Conservation (phyloP, 2,329 filamentous ascomycete genomes). For the Aspergillus transmontanensis region DNA sequence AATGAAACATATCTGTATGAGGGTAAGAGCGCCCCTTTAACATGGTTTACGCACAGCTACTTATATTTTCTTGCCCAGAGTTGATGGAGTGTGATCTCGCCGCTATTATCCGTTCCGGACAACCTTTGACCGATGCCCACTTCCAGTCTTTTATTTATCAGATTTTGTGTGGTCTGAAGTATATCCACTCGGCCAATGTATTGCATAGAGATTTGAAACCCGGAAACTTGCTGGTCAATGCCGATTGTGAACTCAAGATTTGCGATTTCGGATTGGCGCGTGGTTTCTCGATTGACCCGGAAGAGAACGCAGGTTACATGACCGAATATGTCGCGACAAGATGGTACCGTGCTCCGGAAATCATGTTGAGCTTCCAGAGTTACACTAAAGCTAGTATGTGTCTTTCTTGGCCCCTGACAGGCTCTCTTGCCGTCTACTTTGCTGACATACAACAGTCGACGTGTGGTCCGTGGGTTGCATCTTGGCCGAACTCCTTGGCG, state of each 20-base stretch:
- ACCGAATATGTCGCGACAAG: conserved; percentile 98
- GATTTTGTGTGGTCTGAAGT: conserved; percentile 97
- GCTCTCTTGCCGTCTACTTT: conserved; percentile 6
- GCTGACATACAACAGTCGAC: conserved; percentile 68
- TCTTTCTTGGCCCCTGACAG: conserved; percentile 6
- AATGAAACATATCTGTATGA: conserved; percentile 99
- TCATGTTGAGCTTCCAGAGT: conserved; percentile 99
- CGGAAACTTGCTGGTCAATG: conserved; percentile 95
- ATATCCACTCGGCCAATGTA: conserved; percentile 98
- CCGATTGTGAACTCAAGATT: conserved; percentile 99
- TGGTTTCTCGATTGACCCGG: conserved; percentile 94
- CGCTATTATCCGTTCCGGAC: conserved; percentile 95
- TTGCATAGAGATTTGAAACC: conserved; percentile 96
- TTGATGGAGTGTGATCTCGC: conserved; percentile 99
- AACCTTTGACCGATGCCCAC: conserved; percentile 95
- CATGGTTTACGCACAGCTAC: not conserved
- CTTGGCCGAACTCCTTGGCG: conserved; percentile 90
- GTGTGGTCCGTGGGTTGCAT: conserved; percentile 99
- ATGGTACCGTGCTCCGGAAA: conserved; percentile 98
- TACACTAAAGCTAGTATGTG: conserved; percentile 99
- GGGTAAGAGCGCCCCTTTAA: conserved; percentile 59
- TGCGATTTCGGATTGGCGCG: conserved; percentile 96
- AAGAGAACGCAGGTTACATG: conserved; percentile 99
- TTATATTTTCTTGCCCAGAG: conserved; percentile 58
- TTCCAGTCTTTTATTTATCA: conserved; percentile 99